Evolutionary conservation across 352 stramenopile genomes (phyloP).

Genomic region (Phytopythium helicoides): DNA sequence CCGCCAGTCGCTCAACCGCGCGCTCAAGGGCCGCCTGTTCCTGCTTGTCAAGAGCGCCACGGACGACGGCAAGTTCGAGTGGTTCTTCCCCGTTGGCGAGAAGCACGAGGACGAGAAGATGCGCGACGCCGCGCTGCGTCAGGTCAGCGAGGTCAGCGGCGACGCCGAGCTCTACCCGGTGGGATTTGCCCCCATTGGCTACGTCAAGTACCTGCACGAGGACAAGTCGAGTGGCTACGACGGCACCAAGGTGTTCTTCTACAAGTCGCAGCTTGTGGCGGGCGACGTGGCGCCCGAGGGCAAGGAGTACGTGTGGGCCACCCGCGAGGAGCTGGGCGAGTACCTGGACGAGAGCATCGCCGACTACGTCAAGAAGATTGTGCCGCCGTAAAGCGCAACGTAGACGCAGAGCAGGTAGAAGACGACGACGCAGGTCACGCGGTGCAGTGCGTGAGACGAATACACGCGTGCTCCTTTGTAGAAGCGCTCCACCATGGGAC

Average conservation of each 20-base stretch:
- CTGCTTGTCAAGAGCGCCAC: conserved; percentile 61
- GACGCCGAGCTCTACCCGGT: conserved; percentile 52
- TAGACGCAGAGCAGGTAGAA: conserved; percentile 1
- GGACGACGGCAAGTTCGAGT: conserved; percentile 55
- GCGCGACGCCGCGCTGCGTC: conserved; percentile 69
- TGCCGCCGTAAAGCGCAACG: conserved; percentile 38
- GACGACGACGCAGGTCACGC: too few relatives aligned
- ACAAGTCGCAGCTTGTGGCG: conserved; percentile 71
- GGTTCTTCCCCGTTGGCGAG: conserved; percentile 75
- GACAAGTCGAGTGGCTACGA: conserved; percentile 42
- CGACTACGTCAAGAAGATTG: conserved; percentile 78
- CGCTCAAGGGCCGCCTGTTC: conserved; percentile 78
- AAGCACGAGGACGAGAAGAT: conserved; percentile 72
- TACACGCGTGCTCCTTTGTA: too few relatives aligned
- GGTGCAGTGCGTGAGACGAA: too few relatives aligned
- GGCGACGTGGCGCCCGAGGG: conserved; percentile 64
- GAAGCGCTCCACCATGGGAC: too few relatives aligned
- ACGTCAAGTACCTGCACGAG: conserved; percentile 69
- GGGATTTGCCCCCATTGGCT: conserved; percentile 74
- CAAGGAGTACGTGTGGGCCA: conserved; percentile 81
- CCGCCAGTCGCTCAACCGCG: conserved; percentile 84
- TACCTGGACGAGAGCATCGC: conserved; percentile 70
- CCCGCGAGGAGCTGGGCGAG: conserved; percentile 65
- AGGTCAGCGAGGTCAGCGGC: conserved; percentile 45
- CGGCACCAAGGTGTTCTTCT: conserved; percentile 87